Evolutionary conservation across 257 asterid genomes (phyloP), one percentile per base, ranked within the genome.

Genomic region (Thymus quinquecostatus): DNA sequence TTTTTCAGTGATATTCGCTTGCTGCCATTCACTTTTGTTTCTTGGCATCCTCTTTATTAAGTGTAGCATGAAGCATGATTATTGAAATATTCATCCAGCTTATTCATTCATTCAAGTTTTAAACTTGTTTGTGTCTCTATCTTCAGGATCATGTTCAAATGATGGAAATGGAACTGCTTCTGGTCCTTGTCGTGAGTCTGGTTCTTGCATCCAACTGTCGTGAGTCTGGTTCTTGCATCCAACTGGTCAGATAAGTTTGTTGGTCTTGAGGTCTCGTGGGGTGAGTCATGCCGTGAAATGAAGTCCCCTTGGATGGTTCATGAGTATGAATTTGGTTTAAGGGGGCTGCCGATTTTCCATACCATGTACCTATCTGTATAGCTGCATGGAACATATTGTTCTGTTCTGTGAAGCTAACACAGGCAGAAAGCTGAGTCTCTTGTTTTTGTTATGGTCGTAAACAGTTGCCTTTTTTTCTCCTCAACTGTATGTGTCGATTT

Each of bases 311-410:
- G 60, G 75, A 68, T 77, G 68, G 76, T 29, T 55, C 30, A 51
- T 61, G 79, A 29, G 10, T 51, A 29, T 65, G 69, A 69, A 53
- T 64, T 64, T 40, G 45, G 66, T 62, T 59, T 43, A 29, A 58
- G 63, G 76, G 64, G 60, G 32, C 64, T 32, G 72, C 6, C 21
- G 10, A 57, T 64, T 73, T 56, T 70, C 58, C 41, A 62, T 64
- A 30, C 36, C 64, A 44, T 77, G 74, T 77, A 74, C 61, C 44
- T 27, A 57, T 40, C 12, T 27, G 63, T 41, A 21, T 44, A 75
- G 68, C 60, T 74, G 63, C 71, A 56, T 66, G 58, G 38, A 72
- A 63, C 60, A 61, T 68, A 40, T 57, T 72, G 79, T 76, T 75
- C 75, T 68, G 69, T 72, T 64, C 50, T 69, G 36, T 69, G 77